phyloP scores from a whole-genome alignment of 2,329 filamentous ascomycete species.

The Trichoderma koningiopsis region DNA sequence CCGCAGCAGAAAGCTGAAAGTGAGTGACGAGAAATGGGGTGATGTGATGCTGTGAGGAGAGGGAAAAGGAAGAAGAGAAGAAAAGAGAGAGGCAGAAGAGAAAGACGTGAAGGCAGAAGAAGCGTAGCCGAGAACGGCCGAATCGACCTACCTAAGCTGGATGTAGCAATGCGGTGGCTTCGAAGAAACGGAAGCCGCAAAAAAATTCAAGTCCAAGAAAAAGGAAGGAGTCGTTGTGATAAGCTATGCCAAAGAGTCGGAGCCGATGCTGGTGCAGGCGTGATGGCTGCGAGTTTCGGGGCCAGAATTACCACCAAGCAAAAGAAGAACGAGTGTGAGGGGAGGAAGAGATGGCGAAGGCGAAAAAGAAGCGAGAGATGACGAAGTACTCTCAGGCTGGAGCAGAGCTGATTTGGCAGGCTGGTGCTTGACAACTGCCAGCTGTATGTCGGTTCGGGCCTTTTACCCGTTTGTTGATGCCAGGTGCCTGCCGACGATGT shows the following conservation, averaged over 20 bases:
- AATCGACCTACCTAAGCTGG: slow-evolving; percentile 24
- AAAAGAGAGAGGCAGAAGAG: slow-evolving; percentile 22
- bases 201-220: slow-evolving; percentile 11
- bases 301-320: neutral
- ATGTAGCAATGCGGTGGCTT: neutral
- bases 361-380: slow-evolving; percentile 26
- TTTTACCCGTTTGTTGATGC: slow-evolving; percentile 6
- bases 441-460: neutral
- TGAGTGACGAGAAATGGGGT: slow-evolving; percentile 47
- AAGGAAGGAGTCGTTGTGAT: slow-evolving; percentile 24
- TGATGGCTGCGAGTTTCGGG: slow-evolving; percentile 10
- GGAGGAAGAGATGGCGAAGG: slow-evolving; percentile 18
- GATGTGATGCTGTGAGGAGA: slow-evolving; percentile 54
- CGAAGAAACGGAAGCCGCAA: slow-evolving; percentile 22
- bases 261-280: slow-evolving; percentile 22
- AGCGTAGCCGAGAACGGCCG: slow-evolving; percentile 1
- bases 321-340: slow-evolving; percentile 3
- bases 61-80: slow-evolving; percentile 27
- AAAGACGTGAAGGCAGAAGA: slow-evolving; percentile 15
- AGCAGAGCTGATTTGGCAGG: slow-evolving; percentile 1
- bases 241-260: slow-evolving; percentile 1
- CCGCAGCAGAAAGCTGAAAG: slow-evolving; percentile 38
- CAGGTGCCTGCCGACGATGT: slow-evolving; percentile 21
- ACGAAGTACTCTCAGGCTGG: neutral
- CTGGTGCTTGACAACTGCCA: slow-evolving; percentile 22